Evolutionary conservation across 208 protist genomes (phyloP), one percentile per base, ranked within the genome.

Genomic region (Acanthamoeba lenticulata): DNA sequence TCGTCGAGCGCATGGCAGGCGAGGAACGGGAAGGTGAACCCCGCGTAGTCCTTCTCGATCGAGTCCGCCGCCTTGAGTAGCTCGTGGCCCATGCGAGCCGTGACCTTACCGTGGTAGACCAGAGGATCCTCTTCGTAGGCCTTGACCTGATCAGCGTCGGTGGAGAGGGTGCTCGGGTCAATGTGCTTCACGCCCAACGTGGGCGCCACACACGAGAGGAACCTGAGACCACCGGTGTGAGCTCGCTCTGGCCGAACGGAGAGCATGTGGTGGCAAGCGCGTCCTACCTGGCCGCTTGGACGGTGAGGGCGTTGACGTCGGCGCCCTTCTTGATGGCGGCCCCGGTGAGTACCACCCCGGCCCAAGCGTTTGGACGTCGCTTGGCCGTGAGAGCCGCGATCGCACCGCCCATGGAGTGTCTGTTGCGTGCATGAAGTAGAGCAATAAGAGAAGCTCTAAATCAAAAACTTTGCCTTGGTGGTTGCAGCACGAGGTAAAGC

Each of bases 401-500:
- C 5, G 52, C 57, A 7, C 85, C 85, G 27, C 85, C 85, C 85
- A 91, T 91, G 11, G 85, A 91, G 69, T 91, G 85, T 44, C 85
- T 62, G 79, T 24, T 19, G n/a, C n/a, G n/a, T n/a, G n/a, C n/a
- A n/a, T n/a, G n/a, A n/a, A n/a, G n/a, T n/a, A n/a, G n/a, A n/a
- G n/a, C n/a, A n/a, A n/a, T n/a, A n/a, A n/a, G n/a, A n/a, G n/a
- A n/a, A n/a, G n/a, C n/a, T n/a, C n/a, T n/a, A n/a, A n/a, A n/a
- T n/a, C n/a, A n/a, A n/a, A n/a, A n/a, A n/a, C n/a, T n/a, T n/a
- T n/a, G n/a, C n/a, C n/a, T n/a, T n/a, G n/a, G n/a, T n/a, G n/a
- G n/a, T n/a, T n/a, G n/a, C n/a, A n/a, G n/a, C n/a, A n/a, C n/a
- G n/a, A n/a, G n/a, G n/a, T n/a, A n/a, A n/a, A n/a, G n/a, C n/a